A percentile compares a stretch with the other conserved stretches of the same genome.
Evolutionary conservation across 805 yeast genomes (phyloP).

Genomic region (Cyberlindnera maritima): DNA sequence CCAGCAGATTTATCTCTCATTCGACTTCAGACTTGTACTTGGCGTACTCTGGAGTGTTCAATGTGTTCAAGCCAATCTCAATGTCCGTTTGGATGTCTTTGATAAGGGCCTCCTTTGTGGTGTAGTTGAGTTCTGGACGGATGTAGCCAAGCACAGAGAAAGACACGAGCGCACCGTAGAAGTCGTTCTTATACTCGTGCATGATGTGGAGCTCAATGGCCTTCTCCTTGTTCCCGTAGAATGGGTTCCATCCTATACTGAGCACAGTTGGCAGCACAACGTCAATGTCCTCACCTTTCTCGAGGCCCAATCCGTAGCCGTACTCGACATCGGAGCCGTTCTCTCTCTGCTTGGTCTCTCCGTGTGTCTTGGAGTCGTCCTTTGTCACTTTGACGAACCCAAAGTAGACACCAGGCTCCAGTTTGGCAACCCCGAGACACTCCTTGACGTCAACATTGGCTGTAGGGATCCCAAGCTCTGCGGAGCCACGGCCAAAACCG

Average conservation of each 20-base stretch:
- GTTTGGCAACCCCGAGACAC: slow-evolving; percentile 34
- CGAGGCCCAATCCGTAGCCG: slow-evolving; percentile 57
- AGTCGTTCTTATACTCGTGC: slow-evolving; percentile 62
- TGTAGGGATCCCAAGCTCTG: slow-evolving; percentile 93
- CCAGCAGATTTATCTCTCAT: no score
- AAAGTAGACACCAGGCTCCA: slow-evolving; percentile 82
- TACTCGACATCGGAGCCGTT: slow-evolving; percentile 47
- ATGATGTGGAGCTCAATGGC: slow-evolving; percentile 87
- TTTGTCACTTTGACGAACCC: slow-evolving; percentile 49
- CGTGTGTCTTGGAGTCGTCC: neutral
- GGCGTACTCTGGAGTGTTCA: slow-evolving; percentile 42
- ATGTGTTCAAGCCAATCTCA: slow-evolving; percentile 52
- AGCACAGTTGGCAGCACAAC: slow-evolving; percentile 80
- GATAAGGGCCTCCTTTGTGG: slow-evolving; percentile 77
- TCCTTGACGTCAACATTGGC: slow-evolving; percentile 75
- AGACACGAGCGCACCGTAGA: slow-evolving; percentile 78
- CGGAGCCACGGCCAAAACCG: slow-evolving; percentile 95
- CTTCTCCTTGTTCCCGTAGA: slow-evolving; percentile 72
- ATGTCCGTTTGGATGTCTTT: slow-evolving; percentile 83
- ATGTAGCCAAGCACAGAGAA: slow-evolving; percentile 82
- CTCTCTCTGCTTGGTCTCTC: slow-evolving; percentile 27
- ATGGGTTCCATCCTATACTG: slow-evolving; percentile 96
- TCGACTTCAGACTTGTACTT: slow-evolving; percentile 26
- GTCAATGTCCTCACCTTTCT: slow-evolving; percentile 36
- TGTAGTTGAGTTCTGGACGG: slow-evolving; percentile 86